Evolutionary conservation across 192 early-diverging fungal genomes (phyloP).

Genomic region (Coemansia sp.): DNA sequence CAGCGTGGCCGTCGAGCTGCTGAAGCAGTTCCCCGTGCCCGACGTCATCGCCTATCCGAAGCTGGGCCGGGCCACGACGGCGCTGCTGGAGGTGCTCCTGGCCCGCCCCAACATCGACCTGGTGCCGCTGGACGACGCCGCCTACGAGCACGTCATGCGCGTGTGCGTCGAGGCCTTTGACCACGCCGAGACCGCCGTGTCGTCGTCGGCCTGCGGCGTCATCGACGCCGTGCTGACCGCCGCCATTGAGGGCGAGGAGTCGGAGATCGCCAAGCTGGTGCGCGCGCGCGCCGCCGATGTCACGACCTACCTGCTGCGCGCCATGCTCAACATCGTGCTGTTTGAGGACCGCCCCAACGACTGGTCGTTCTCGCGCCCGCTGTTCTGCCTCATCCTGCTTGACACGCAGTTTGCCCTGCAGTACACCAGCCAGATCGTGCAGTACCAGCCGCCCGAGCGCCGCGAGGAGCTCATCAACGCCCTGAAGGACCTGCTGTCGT

Average conservation of each 20-base stretch:
- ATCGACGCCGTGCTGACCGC: constrained; percentile 74
- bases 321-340: constrained; percentile 70
- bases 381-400: constrained; percentile 75
- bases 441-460: constrained; percentile 51
- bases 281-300: constrained; percentile 56
- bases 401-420: constrained; percentile 60
- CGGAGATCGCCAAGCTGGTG: constrained; percentile 18
- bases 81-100: constrained; percentile 69
- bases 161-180: constrained; percentile 71
- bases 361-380: constrained; percentile 80
- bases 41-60: constrained; percentile 70
- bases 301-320: constrained; percentile 60
- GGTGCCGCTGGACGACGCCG: constrained; percentile 55
- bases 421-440: constrained; percentile 42
- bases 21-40: constrained; percentile 67
- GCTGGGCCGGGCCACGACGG: constrained; percentile 57
- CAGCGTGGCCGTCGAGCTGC: constrained; percentile 63
- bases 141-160: constrained; percentile 72
- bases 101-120: constrained; percentile 64
- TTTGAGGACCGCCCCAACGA: constrained; percentile 81
- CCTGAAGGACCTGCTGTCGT: constrained; percentile 39
- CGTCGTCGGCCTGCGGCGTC: constrained; percentile 64
- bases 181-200: constrained; percentile 56
- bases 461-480: constrained; percentile 41
- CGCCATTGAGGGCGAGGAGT: constrained; percentile 51